Base-by-base conservation (phyloP, 371 early-diverging fungal species). In the Chytridium lagenaria region DNA sequence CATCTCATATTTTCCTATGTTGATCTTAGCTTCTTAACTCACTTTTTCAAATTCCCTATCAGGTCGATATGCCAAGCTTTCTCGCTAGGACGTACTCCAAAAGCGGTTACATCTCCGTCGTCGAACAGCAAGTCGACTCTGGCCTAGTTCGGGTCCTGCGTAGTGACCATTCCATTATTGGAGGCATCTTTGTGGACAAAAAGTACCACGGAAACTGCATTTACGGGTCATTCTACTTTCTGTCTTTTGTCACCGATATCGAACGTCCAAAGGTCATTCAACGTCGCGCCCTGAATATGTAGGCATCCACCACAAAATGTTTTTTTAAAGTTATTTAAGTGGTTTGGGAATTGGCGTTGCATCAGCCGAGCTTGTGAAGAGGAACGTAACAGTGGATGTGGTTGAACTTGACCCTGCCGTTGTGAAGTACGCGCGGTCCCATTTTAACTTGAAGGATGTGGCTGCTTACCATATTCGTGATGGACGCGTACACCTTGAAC, bases 291-390 rank as follows among this genome's bases (percentile, higher is more conserved):
- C 40, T 15, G 22, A 31, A n/a, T 7, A 44, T 19, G 44, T 44
- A 12, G 19, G 19, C 44, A 44, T 19, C 44, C 7, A 44, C 44
- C 44, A n/a, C 5, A 49, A 57, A 57, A 15, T 63, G 33, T 1
- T 2, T 49, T 49, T 66, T 63, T 39, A 28, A 50, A 40, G 38
- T 49, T 51, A 34, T 74, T 79, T 77, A 50, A 91, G 88, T 51
- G 95, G 95, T 0, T 85, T 94, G 37, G 95, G 94, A 7, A 84
- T 90, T 16, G 95, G 95, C n/a, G 82, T 91, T 30, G 86, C 92
- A 10, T 87, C 93, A 1, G 79, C 80, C n/a, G 86, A 90, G 38
- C 83, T 93, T 49, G 79, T 87, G 64, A 84, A 86, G 26, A 81
- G 90, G 28, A 71, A 72, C 1, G 86, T 93, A 10, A 2, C n/a